A percentile compares a stretch with the other conserved stretches of the same genome.
Conservation (phyloP, 2,329 filamentous ascomycete species). For the Colletotrichum musicola region DNA sequence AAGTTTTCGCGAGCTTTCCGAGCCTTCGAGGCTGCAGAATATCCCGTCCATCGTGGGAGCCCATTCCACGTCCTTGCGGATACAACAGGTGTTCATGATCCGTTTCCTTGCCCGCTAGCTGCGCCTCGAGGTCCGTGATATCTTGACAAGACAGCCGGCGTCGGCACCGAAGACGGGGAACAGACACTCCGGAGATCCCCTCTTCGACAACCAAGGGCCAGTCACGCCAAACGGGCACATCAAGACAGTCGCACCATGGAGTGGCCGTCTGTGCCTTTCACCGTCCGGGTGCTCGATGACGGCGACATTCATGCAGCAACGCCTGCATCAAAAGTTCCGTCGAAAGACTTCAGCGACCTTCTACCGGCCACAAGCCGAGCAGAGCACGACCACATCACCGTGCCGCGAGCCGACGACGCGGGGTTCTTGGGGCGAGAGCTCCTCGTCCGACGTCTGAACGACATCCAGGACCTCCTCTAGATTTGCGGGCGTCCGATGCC, state of each 20-base stretch:
- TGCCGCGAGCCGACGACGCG: slow-evolving; percentile 38
- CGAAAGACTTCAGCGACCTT: slow-evolving; percentile 37
- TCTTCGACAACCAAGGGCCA: not conserved
- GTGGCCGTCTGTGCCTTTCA: slow-evolving; percentile 31
- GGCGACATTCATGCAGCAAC: slow-evolving; percentile 5
- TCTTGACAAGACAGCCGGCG: slow-evolving; percentile 2
- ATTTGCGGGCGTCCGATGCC: slow-evolving; percentile 44
- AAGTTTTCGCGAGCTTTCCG: not conserved
- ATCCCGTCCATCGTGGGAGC: too few relatives aligned
- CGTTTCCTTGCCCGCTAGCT: not conserved
- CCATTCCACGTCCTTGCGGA: too few relatives aligned
- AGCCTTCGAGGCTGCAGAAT: not conserved
- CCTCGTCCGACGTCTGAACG: slow-evolving; percentile 47
- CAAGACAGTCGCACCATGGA: slow-evolving; percentile 29
- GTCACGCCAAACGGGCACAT: not conserved
- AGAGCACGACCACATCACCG: slow-evolving; percentile 45
- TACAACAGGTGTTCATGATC: too few relatives aligned
- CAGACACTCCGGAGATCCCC: slow-evolving; percentile 8
- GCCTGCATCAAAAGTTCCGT: not conserved
- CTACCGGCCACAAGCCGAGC: slow-evolving; percentile 48
- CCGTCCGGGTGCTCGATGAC: slow-evolving; percentile 35
- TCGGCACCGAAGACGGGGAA: slow-evolving; percentile 9
- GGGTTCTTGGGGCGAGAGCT: slow-evolving; percentile 47
- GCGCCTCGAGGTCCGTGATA: slow-evolving; percentile 22
- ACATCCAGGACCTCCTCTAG: slow-evolving; percentile 43